Conservation (phyloP, 2,329 filamentous ascomycete genomes). For the Penicillium sp. region DNA sequence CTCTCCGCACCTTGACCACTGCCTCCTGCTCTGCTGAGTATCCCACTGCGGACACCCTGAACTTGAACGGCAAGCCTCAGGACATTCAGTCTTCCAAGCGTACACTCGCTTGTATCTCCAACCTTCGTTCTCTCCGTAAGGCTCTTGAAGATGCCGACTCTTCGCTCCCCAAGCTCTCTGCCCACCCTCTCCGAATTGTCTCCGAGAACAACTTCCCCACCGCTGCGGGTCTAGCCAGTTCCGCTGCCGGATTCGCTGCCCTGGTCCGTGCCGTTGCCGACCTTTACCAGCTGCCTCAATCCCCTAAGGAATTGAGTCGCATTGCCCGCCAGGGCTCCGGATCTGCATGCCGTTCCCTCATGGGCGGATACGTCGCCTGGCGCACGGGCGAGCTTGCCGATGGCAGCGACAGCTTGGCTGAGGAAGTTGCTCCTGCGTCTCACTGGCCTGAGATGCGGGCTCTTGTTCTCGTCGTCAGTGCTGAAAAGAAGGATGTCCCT, state of each 20-base stretch:
- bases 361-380: constrained; percentile 97
- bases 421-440: constrained; percentile 80
- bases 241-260: constrained; percentile 67
- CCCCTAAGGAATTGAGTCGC: constrained; percentile 78
- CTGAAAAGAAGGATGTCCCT: constrained; percentile 92
- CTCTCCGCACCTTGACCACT: constrained; percentile 93
- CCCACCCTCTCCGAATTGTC: constrained; percentile 77
- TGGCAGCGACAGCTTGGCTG: constrained; percentile 83
- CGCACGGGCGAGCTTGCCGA: constrained; percentile 73
- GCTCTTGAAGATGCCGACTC: constrained; percentile 71
- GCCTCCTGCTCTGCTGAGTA: constrained; percentile 82
- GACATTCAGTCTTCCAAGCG: constrained; percentile 79
- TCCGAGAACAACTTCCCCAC: constrained; percentile 99
- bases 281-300: constrained; percentile 81
- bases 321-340: constrained; percentile 94
- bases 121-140: constrained; percentile 75
- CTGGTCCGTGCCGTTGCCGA: constrained; percentile 81
- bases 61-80: constrained; percentile 79
- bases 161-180: constrained; percentile 78
- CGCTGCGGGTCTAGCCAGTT: constrained; percentile 77
- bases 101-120: constrained; percentile 91
- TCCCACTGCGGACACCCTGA: constrained; percentile 67
- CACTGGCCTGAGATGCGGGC: constrained; percentile 98
- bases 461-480: constrained; percentile 84
- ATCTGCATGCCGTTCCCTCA: constrained; percentile 88